Conservation (phyloP, 1,284 basidiomycete species). For the Cryptococcus hybrid region DNA sequence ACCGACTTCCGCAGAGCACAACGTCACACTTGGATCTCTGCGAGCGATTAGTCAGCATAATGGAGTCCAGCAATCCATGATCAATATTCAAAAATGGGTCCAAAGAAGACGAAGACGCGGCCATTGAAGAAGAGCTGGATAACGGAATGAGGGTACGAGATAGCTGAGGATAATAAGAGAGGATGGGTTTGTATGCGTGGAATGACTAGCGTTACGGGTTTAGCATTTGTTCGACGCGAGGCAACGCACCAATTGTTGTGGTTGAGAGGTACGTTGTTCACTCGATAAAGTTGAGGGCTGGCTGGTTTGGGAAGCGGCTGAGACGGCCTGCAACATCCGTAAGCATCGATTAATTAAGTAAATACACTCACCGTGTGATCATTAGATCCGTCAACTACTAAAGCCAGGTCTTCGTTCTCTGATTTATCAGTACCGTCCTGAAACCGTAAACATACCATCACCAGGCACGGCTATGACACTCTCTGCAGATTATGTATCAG, state of each 20-base stretch:
- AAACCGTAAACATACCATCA: background rate
- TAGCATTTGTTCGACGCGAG: background rate
- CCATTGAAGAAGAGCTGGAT: slow-evolving; percentile 4
- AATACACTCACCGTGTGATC: background rate
- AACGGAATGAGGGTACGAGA: background rate
- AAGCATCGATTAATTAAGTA: background rate
- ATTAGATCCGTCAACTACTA: background rate
- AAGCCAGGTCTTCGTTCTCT: background rate
- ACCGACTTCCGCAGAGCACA: slow-evolving; percentile 35
- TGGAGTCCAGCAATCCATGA: slow-evolving; percentile 22
- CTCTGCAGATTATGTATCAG: background rate
- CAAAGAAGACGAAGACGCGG: background rate
- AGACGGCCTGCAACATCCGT: background rate
- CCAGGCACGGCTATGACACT: background rate
- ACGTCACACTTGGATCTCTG: slow-evolving; percentile 21
- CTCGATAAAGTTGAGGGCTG: background rate
- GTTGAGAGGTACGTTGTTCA: background rate
- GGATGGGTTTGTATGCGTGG: slow-evolving; percentile 29
- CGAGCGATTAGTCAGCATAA: slow-evolving; percentile 38
- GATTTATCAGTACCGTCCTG: background rate
- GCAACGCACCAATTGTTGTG: slow-evolving; percentile 6
- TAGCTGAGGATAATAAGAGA: slow-evolving; percentile 7
- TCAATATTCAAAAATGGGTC: background rate
- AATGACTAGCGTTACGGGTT: slow-evolving; percentile 12
- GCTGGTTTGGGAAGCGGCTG: background rate